A percentile compares a stretch with the other conserved stretches of the same genome.
Evolutionary conservation across 1,284 basidiomycete species (phyloP).

Genomic region (Pseudozyma tsukubaensis): DNA sequence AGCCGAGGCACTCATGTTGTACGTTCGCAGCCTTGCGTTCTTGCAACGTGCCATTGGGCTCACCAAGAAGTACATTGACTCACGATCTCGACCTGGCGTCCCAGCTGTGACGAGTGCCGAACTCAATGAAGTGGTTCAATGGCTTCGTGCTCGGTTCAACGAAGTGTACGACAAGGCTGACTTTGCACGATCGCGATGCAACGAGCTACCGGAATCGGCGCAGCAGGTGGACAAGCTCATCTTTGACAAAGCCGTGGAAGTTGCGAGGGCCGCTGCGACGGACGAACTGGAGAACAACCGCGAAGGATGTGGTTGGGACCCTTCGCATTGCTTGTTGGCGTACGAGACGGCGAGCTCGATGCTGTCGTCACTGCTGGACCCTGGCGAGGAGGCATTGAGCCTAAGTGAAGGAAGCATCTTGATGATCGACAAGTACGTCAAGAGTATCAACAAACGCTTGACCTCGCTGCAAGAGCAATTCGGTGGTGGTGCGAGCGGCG

Average conservation of each 20-base stretch:
- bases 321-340: slow-evolving; percentile 82
- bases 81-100: slow-evolving; percentile 50
- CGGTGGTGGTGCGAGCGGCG: slow-evolving; percentile 8
- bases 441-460: slow-evolving; percentile 62
- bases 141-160: slow-evolving; percentile 74
- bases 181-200: slow-evolving; percentile 72
- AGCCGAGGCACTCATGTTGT: slow-evolving; percentile 86
- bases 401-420: slow-evolving; percentile 56
- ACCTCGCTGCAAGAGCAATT: slow-evolving; percentile 49
- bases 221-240: slow-evolving; percentile 72
- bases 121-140: slow-evolving; percentile 74
- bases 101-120: slow-evolving; percentile 70
- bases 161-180: slow-evolving; percentile 74
- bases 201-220: slow-evolving; percentile 70
- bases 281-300: slow-evolving; percentile 79
- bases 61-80: slow-evolving; percentile 69
- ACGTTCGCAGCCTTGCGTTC: slow-evolving; percentile 92
- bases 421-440: slow-evolving; percentile 64
- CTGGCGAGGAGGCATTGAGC: slow-evolving; percentile 78
- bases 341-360: slow-evolving; percentile 96
- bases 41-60: slow-evolving; percentile 83
- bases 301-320: slow-evolving; percentile 75
- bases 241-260: slow-evolving; percentile 73
- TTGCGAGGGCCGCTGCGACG: slow-evolving; percentile 86
- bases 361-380: slow-evolving; percentile 88